phyloP scores from a whole-genome alignment of 805 yeast species.

The Metschnikowia borealis region DNA sequence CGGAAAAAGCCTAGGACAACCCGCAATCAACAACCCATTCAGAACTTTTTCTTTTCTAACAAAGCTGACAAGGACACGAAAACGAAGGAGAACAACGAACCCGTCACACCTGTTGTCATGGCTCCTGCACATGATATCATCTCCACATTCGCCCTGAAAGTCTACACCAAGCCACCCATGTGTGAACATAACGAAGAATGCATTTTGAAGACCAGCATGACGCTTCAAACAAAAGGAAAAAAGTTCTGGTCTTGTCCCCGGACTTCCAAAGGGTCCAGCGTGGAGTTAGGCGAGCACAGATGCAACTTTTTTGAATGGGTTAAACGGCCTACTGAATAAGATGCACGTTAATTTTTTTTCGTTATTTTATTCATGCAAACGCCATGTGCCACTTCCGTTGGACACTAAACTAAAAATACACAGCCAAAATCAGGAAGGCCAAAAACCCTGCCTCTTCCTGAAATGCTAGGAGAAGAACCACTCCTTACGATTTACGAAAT shows the following conservation, averaged over 20 bases:
- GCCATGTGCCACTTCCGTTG: conserved; percentile 1
- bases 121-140: conserved; percentile 2
- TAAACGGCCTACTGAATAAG: conserved; percentile 3
- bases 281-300: conserved; percentile 15
- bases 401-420: conserved; percentile 7
- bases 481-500: conserved; percentile 70
- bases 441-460: background rate
- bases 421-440: background rate
- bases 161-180: conserved; percentile 25
- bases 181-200: conserved; percentile 27
- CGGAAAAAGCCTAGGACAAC: conserved; percentile 4
- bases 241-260: conserved; percentile 32
- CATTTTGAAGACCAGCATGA: conserved; percentile 26
- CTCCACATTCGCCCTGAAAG: conserved; percentile 10
- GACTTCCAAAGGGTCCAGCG: conserved; percentile 11
- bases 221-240: conserved; percentile 24
- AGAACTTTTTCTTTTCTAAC: conserved; percentile 21
- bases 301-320: conserved; percentile 20
- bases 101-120: background rate
- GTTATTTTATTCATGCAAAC: conserved; percentile 2
- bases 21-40: conserved; percentile 22
- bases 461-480: background rate
- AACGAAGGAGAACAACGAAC: background rate
- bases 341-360: background rate
- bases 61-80: background rate